Evolutionary conservation across 495 filamentous ascomycete genomes (phyloP), one percentile per base, ranked within the genome.

Genomic region (Penicillium diatomitis): DNA sequence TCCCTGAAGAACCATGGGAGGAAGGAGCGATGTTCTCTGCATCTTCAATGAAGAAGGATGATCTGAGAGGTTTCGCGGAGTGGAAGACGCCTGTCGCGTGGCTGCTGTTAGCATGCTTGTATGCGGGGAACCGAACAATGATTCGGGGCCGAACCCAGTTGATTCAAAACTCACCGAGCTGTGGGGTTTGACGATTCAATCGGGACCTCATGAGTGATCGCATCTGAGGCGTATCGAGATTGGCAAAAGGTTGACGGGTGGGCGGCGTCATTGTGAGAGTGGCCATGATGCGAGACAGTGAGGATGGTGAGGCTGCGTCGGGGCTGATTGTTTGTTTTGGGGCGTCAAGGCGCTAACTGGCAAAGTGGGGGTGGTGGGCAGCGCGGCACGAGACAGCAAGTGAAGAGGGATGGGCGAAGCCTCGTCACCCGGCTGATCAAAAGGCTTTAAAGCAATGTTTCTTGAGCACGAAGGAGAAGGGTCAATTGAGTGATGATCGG

Each of bases 21-120:
- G 68, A 50, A 0, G 90, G 90, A 57, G 90, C 87, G 52, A 94
- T 74, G 58, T 95, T 96, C 71, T 96, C 89, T 6, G 75, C 66
- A 61, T 95, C 69, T 11, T 78, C 71, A 32, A 79, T 70, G 49
- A 77, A 72, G 45, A 72, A 67, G 29, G 58, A 67, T 68, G 68
- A 49, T 52, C 48, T 20, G 57, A 54, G 9, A 68, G 29, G 20
- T 20, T 20, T 20, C 2, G 20, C 20, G 20, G 20, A 20, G 20
- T 20, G 20, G 20, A 20, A 20, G 20, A 20, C 20, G 20, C 20
- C 20, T 20, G 2, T 20, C 20, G 20, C 20, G 20, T 20, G 20
- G 20, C 20, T 20, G 20, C 20, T 20, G 20, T 20, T 20, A 20
- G 20, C 20, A 20, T 20, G 20, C 20, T 20, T 20, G 20, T 20